These are phyloP conservation scores for Dictyostelium brefeldianum DNA, from an alignment of 78 protist genomes.

Conservation along the genomic window DNA sequence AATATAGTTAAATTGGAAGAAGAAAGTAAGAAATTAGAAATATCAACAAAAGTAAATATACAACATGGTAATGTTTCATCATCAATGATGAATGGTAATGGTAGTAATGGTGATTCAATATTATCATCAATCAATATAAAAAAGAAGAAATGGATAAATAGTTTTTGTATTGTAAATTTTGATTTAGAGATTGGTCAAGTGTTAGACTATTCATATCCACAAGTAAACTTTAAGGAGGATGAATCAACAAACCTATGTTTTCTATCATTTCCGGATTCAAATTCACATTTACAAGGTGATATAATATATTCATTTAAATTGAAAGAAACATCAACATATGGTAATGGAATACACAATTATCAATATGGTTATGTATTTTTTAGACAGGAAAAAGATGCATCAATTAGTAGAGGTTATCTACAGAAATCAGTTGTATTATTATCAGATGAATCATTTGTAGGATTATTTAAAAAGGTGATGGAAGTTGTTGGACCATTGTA, in stretches of 20 bases:
- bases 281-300: slow-evolving; percentile 84
- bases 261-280: slow-evolving; percentile 87
- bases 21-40: slow-evolving; percentile 36
- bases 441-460: slow-evolving; percentile 69
- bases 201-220: slow-evolving; percentile 69
- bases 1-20: slow-evolving; percentile 38
- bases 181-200: slow-evolving; percentile 89
- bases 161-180: slow-evolving; percentile 75
- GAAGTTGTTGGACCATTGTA: slow-evolving; percentile 76
- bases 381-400: slow-evolving; percentile 74
- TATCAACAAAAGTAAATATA: slow-evolving; percentile 28
- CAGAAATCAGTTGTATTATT: slow-evolving; percentile 87
- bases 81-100: not conserved
- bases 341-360: not conserved
- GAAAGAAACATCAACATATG: slow-evolving; percentile 1
- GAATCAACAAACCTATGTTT: slow-evolving; percentile 61
- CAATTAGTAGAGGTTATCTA: slow-evolving; percentile 77
- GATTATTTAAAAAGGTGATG: slow-evolving; percentile 74
- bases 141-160: slow-evolving; percentile 72
- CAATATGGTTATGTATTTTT: slow-evolving; percentile 81
- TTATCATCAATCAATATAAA: not conserved
- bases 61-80: slow-evolving; percentile 34
- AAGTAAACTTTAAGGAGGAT: slow-evolving; percentile 33
- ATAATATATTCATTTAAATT: slow-evolving; percentile 79
- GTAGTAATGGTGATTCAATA: not conserved